phyloP scores from a whole-genome alignment of 2,329 filamentous ascomycete genomes.

The Clonostachys byssicola region DNA sequence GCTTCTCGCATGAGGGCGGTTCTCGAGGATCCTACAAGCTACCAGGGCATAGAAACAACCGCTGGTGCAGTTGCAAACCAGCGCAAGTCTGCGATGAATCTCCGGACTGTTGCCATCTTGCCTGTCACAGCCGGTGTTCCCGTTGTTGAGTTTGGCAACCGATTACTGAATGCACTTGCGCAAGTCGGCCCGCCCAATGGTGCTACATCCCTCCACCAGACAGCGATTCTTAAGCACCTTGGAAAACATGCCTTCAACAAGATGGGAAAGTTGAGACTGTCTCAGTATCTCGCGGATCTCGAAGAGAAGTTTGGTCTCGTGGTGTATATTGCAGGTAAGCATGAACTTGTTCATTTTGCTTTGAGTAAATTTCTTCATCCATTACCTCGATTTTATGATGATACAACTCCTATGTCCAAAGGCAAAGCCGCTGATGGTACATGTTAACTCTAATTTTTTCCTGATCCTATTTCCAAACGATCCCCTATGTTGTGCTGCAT shows the following conservation, averaged over 20 bases:
- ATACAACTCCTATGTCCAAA: slow-evolving; percentile 42
- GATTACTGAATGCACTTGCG: slow-evolving; percentile 78
- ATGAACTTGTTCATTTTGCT: not conserved
- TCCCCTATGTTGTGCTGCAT: too few relatives aligned
- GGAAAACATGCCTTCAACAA: slow-evolving; percentile 94
- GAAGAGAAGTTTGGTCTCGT: slow-evolving; percentile 97
- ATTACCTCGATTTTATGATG: slow-evolving; percentile 36
- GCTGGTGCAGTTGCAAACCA: slow-evolving; percentile 47
- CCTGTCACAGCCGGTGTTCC: slow-evolving; percentile 90
- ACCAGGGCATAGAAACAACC: slow-evolving; percentile 60
- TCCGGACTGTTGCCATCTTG: slow-evolving; percentile 87
- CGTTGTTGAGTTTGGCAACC: slow-evolving; percentile 90
- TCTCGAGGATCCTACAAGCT: slow-evolving; percentile 73
- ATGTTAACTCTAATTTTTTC: slow-evolving; percentile 66
- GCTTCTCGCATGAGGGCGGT: slow-evolving; percentile 89
- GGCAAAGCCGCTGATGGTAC: slow-evolving; percentile 51
- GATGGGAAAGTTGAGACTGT: slow-evolving; percentile 94
- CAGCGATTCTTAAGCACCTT: slow-evolving; percentile 89
- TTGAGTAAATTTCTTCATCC: not conserved
- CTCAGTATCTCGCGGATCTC: slow-evolving; percentile 92
- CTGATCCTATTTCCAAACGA: slow-evolving; percentile 32
- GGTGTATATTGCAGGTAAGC: slow-evolving; percentile 79
- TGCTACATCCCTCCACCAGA: slow-evolving; percentile 88
- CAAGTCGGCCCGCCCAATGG: slow-evolving; percentile 89
- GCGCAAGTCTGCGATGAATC: slow-evolving; percentile 82